Evolutionary conservation across 2,329 filamentous ascomycete species (phyloP).

Genomic region (Fusarium setosum): DNA sequence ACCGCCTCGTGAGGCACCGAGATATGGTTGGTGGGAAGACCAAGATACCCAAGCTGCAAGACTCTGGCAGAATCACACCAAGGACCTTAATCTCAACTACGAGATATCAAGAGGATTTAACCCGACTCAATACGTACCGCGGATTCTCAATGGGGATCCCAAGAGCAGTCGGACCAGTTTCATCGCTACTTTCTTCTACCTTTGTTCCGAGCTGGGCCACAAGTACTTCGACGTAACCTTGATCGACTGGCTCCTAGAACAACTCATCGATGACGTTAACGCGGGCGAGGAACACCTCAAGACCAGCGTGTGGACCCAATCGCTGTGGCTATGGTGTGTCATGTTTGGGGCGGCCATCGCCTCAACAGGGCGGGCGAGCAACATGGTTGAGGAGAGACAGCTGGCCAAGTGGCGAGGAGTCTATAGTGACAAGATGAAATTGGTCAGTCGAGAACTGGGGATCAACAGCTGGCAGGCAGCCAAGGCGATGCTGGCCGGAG

Average conservation of each 20-base stretch:
- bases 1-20: constrained; percentile 49
- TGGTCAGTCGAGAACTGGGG: constrained; percentile 52
- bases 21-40: constrained; percentile 52
- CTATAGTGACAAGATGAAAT: constrained; percentile 55
- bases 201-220: constrained; percentile 57
- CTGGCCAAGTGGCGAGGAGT: constrained; percentile 51
- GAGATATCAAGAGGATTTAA: constrained; percentile 50
- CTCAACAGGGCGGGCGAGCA: constrained; percentile 50
- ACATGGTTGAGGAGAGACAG: constrained; percentile 50
- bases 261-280: constrained; percentile 57
- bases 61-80: constrained; percentile 51
- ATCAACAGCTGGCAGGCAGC: constrained; percentile 54
- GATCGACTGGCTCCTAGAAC: constrained; percentile 58
- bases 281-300: constrained; percentile 54
- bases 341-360: constrained; percentile 58
- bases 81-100: constrained; percentile 50
- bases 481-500: constrained; percentile 49
- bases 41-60: constrained; percentile 49
- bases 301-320: constrained; percentile 54
- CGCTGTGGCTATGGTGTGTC: constrained; percentile 59
- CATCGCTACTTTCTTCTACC: constrained; percentile 60
- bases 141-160: constrained; percentile 49
- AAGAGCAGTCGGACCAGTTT: constrained; percentile 57
- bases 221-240: constrained; percentile 55
- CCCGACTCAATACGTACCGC: constrained; percentile 47